Evolutionary conservation across 352 stramenopile genomes (phyloP), one percentile per base, ranked within the genome.

Genomic region (Globisporangium emineosum): DNA sequence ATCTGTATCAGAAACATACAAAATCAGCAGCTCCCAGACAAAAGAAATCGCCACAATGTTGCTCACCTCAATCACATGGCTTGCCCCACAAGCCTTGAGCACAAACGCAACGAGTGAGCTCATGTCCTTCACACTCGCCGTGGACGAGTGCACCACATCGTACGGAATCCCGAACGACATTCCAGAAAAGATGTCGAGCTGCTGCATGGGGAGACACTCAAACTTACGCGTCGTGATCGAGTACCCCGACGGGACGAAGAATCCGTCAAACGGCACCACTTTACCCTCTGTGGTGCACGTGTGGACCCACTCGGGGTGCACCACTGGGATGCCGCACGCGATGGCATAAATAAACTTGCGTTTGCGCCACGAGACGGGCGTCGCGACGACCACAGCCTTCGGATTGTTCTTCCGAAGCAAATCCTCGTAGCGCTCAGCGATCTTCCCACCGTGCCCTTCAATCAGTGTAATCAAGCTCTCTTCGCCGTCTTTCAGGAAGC

Each of bases 311-410:
- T 93, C 86, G 0, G 86, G 81, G 67, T 94, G 86, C 19, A 94
- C 71, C 3, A 94, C 81, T 15, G 86, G 82, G 19, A 94, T 90
- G n/a, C 83, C 82, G 62, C 77, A 90, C n/a, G 81, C 81, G 56
- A 94, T 55, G 6, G 86, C 86, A 62, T 85, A 79, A 71, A 91
- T 86, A 66, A 91, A 91, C 73, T 94, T 94, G 42, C 80, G 75
- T 29, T 91, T 91, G 19, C 86, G 78, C 79, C 82, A 93, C 7
- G 83, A 84, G 19, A 89, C 73, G 3, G 83, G 76, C 0, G 82
- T 94, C 12, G 83, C 81, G 21, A 94, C 90, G 29, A 93, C 80
- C 7, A 91, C 78, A 0, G 76, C 79, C 58, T 90, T 90, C 0
- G 47, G 17, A 45, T 83, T 88, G 25, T 64, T 69, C 43, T 73